Base-by-base conservation (phyloP, 768 basidiomycete species). In the Xerocomus potaroensis region DNA sequence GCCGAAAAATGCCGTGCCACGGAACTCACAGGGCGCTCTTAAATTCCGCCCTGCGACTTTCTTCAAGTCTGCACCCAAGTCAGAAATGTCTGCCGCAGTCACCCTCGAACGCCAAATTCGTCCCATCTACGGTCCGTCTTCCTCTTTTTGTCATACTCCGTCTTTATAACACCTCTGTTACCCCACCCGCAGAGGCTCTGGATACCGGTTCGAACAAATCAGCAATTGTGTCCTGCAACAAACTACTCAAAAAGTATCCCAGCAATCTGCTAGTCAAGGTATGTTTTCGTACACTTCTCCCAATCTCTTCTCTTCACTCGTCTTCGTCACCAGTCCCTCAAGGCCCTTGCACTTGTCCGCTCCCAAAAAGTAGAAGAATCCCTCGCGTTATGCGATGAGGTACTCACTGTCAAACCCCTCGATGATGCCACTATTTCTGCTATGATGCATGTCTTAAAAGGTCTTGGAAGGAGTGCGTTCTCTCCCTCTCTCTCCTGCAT, bases 131-230 rank as follows among this genome's bases (percentile, higher is more conserved):
- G 89, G 89, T 89, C 43, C 56, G 77, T 51, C 38, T 29, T 41
- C 24, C 31, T 14, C 24, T n/a, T 2, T 22, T 30, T 14, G 14
- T 18, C 39, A 24, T 31, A 27, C 33, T 44, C 53, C 34, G 50
- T 14, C 22, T 8, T 18, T 41, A 23, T n/a, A n/a, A 30, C 47
- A 22, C 30, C 41, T 16, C 42, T 38, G 8, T 27, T 18, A 9
- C 18, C 6, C 4, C n/a, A 15, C 4, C 48, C 41, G 3, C 63
- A 92, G 90, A 92, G 76, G 83, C 90, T 37, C 73, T 92, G 53
- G 90, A 92, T 70, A 87, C 80, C 36, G 84, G 85, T 38, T 87
- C 88, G 12, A 88, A 87, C 72, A 92, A 92, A 71, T 82, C 86
- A 31, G 90, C 91, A 16, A 77, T 92, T 45, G 81, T 89, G 32